Evolutionary conservation across 768 basidiomycete genomes (phyloP).

Genomic region (Rubroboletus pulcherrimus): DNA sequence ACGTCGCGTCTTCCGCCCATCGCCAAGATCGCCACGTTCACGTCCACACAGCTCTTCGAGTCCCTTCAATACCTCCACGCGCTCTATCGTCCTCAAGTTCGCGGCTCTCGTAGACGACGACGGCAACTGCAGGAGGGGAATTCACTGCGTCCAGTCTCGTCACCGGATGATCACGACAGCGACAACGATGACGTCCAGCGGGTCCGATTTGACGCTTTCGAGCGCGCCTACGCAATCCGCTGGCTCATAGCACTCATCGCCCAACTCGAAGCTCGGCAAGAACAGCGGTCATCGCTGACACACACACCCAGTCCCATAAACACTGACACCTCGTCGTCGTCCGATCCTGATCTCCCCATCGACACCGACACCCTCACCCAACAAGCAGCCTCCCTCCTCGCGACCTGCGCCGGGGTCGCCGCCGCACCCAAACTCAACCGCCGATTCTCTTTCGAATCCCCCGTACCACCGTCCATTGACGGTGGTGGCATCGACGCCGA

Average conservation of each 20-base stretch:
- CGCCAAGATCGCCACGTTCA: constrained; percentile 35
- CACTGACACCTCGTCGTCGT: not conserved
- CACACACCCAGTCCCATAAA: not conserved
- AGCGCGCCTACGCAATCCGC: constrained; percentile 61
- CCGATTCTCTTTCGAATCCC: constrained; percentile 44
- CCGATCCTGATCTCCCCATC: not conserved
- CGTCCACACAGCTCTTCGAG: constrained; percentile 38
- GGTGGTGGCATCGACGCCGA: not conserved
- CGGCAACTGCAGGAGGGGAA: not conserved
- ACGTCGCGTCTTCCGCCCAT: constrained; percentile 54
- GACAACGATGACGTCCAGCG: constrained; percentile 17
- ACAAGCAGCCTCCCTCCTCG: constrained; percentile 58
- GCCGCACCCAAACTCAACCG: constrained; percentile 58
- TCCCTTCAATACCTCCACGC: constrained; percentile 47
- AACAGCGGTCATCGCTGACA: not conserved
- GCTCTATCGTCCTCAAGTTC: constrained; percentile 61
- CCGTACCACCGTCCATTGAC: not conserved
- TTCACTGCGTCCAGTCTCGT: not conserved
- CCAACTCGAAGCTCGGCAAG: constrained; percentile 24
- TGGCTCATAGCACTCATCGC: constrained; percentile 72
- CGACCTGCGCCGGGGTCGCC: constrained; percentile 59
- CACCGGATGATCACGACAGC: not conserved
- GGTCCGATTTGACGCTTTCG: constrained; percentile 58
- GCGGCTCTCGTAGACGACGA: constrained; percentile 48
- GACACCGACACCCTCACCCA: constrained; percentile 41